A percentile compares a stretch with the other conserved stretches of the same genome.
Evolutionary conservation across 345 rosid species (phyloP).

Genomic region (Eucalyptus decipiens): DNA sequence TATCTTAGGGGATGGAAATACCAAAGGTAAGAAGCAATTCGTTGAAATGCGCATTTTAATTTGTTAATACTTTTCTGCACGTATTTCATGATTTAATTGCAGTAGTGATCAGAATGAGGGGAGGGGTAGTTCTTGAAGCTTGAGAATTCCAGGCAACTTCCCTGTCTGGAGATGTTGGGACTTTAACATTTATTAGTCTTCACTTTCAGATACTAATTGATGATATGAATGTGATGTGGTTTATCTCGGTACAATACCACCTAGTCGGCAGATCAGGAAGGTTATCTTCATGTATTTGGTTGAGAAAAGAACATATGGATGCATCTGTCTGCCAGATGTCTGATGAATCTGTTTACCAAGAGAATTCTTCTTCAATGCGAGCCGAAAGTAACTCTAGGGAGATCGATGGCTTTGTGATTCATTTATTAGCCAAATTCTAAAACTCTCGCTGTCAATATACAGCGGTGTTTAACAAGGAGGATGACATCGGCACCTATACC

Average conservation of each 20-base stretch:
- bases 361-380: background rate
- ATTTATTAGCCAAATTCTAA: background rate
- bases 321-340: background rate
- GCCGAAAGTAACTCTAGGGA: background rate
- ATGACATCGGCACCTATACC: slow-evolving; percentile 1
- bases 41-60: background rate
- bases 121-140: background rate
- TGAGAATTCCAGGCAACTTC: background rate
- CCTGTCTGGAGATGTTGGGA: background rate
- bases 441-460: background rate
- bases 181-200: background rate
- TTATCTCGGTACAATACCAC: background rate
- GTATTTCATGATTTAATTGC: background rate
- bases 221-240: background rate
- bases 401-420: background rate
- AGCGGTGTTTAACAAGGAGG: background rate
- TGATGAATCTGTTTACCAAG: background rate
- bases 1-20: background rate
- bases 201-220: background rate
- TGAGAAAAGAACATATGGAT: background rate
- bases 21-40: background rate
- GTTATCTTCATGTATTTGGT: background rate
- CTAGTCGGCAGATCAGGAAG: background rate
- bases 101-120: background rate
- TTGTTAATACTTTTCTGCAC: background rate